phyloP scores from a whole-genome alignment of 352 stramenopile genomes.

The Phytophthora uliginosa region DNA sequence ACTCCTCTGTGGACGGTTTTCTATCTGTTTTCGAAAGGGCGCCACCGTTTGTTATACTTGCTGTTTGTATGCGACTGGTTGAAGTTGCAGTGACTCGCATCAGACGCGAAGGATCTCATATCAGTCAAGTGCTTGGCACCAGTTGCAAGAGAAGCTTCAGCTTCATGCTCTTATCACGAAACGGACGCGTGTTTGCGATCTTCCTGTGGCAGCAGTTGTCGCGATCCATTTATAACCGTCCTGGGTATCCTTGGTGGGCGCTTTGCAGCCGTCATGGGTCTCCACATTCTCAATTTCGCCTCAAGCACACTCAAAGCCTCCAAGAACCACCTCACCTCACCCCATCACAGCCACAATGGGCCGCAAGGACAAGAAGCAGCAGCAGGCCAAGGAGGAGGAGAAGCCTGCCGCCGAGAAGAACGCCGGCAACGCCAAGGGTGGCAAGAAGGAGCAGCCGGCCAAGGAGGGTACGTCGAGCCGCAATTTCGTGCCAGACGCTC shows the following conservation, averaged over 20 bases:
- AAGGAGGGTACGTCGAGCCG: constrained; percentile 17
- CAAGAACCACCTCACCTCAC: constrained; percentile 5
- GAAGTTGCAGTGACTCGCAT: not conserved
- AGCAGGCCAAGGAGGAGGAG: constrained; percentile 18
- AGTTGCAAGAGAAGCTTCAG: not conserved
- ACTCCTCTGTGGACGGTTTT: not conserved
- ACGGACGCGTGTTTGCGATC: not conserved
- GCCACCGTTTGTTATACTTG: not conserved
- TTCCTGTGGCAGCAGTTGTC: not conserved
- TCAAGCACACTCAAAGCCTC: constrained; percentile 18
- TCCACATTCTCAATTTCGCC: constrained; percentile 20
- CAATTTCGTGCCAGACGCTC: not conserved
- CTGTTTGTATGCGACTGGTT: not conserved
- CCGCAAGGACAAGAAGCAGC: constrained; percentile 43
- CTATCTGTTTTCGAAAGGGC: not conserved
- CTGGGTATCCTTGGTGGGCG: not conserved
- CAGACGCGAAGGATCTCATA: not conserved
- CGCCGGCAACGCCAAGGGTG: constrained; percentile 22
- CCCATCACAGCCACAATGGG: constrained; percentile 22
- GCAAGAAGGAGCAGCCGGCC: constrained; percentile 27
- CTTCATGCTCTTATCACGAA: not conserved
- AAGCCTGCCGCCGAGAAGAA: constrained; percentile 33
- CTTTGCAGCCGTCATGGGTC: not conserved
- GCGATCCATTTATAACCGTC: not conserved
- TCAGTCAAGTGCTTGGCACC: not conserved